Evolutionary conservation across 2,329 filamentous ascomycete genomes (phyloP), one percentile per base, ranked within the genome.

Genomic region (Coniochaeta pulveracea): DNA sequence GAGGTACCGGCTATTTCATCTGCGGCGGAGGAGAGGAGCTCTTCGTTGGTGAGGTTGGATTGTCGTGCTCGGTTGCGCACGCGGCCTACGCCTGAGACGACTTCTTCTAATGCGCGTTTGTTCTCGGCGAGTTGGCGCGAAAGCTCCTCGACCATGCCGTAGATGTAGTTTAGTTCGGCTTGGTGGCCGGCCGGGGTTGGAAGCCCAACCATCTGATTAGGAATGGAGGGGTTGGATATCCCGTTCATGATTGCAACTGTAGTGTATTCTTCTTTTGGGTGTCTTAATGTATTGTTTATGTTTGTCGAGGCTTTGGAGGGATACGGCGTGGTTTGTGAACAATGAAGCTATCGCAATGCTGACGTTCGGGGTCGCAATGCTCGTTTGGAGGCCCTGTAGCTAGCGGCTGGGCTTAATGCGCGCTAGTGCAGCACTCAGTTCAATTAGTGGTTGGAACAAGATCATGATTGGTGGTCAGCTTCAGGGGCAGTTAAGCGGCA

Each of bases 141-240:
- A 30, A 80, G 60, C 48, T 77, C 72, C 47, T 80, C 76, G 9
- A 80, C 75, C 69, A 80, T 74, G 42, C 64, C 62, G 48, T 79
- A 78, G 47, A 80, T 76, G 54, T 76, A 74, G 48, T 76, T 77
- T 39, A 80, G 65, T 52, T 80, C 76, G 34, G 74, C 69, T 52
- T 80, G 74, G 50, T 80, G 75, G 30, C 74, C 75, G 12, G 75
- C 76, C n/a, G 75, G 75, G 11, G 71, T 76, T 10, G 75, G 73
- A 27, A 66, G 61, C 30, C 64, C 61, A 37, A 66, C 49, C 50
- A 61, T 57, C 32, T 43, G 63, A 38, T 61, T 62, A 18, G 59
- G 54, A 56, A 65, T 58, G 44, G 58, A 61, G 42, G 51, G 55
- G 45, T 63, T 64, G 43, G 66, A 68, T 47, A 66, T 58, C 39